A percentile compares a stretch with the other conserved stretches of the same genome.
Evolutionary conservation across 805 yeast species (phyloP).

Genomic region (Cyberlindnera meyerae): DNA sequence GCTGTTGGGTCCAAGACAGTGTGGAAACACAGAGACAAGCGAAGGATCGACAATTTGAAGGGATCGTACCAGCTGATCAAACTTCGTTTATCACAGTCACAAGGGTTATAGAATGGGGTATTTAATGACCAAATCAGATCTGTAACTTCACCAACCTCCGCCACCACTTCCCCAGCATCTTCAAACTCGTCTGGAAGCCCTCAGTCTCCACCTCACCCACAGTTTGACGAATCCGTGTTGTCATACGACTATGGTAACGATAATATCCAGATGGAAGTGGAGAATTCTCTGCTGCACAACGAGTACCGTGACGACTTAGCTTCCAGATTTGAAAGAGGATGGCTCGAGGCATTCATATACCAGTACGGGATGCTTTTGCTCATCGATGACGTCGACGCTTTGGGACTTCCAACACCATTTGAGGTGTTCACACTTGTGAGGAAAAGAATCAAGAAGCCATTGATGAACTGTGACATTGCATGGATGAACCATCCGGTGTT

Average conservation of each 20-base stretch:
- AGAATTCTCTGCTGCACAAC: constrained; percentile 15
- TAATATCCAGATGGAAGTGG: constrained; percentile 18
- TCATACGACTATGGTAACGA: constrained; percentile 20
- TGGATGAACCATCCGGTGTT: constrained; percentile 41
- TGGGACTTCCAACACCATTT: constrained; percentile 39
- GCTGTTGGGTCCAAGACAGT: constrained; percentile 35
- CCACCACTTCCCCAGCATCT: background rate
- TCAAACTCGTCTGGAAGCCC: background rate
- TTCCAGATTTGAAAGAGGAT: constrained; percentile 28
- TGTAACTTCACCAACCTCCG: too few relatives aligned
- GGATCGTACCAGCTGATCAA: constrained; percentile 34
- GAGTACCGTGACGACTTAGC: constrained; percentile 2
- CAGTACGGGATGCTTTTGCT: constrained; percentile 38
- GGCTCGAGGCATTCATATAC: constrained; percentile 40
- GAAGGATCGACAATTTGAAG: constrained; percentile 26
- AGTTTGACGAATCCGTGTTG: constrained; percentile 1
- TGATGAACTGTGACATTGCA: constrained; percentile 31
- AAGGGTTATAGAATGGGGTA: background rate
- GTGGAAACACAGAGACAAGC: constrained; percentile 17
- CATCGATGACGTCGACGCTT: constrained; percentile 29
- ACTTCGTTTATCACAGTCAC: constrained; percentile 16
- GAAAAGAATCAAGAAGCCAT: constrained; percentile 29
- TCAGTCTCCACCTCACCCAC: background rate
- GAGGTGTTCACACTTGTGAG: constrained; percentile 31
- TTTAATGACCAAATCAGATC: too few relatives aligned